These are phyloP conservation scores for Suillus brevipes DNA, from an alignment of 768 basidiomycete genomes.

Conservation along the genomic window DNA sequence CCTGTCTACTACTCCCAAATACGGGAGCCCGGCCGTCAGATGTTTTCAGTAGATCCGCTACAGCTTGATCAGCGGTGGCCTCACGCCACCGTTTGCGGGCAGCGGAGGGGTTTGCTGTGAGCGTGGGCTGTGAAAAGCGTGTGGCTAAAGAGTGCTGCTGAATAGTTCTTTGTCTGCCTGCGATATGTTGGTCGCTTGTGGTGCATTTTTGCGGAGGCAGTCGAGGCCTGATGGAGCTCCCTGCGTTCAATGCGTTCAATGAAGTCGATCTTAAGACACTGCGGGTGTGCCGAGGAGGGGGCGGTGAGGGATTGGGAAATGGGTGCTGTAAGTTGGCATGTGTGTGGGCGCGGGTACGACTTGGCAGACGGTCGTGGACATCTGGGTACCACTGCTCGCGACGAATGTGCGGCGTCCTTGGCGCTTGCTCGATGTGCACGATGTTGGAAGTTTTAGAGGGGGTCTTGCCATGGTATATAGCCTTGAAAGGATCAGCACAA, in stretches of 20 bases:
- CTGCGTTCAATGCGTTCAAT: background rate
- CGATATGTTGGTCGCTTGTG: background rate
- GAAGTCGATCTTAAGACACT: slow-evolving; percentile 4
- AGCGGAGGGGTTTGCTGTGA: slow-evolving; percentile 5
- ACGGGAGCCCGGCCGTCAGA: background rate
- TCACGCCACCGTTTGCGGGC: slow-evolving; percentile 1
- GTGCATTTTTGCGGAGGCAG: background rate
- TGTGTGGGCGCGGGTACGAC: background rate
- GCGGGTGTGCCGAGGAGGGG: slow-evolving; percentile 9
- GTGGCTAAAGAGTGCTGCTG: background rate
- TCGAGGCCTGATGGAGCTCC: background rate
- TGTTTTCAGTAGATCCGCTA: background rate
- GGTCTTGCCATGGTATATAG: background rate
- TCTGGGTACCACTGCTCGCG: background rate
- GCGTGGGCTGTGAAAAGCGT: background rate
- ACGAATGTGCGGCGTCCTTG: slow-evolving; percentile 3
- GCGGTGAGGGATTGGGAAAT: slow-evolving; percentile 12
- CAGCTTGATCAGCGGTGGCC: slow-evolving; percentile 3
- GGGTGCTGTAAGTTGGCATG: slow-evolving; percentile 5
- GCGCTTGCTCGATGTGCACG: slow-evolving; percentile 1
- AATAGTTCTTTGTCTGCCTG: background rate
- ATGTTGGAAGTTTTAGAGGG: background rate
- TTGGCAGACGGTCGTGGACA: background rate
- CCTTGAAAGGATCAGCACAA: background rate
- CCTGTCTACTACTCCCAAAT: slow-evolving; percentile 10